These are phyloP conservation scores for Turnera subulata DNA, from an alignment of 345 rosid species.

Conservation along the genomic window DNA sequence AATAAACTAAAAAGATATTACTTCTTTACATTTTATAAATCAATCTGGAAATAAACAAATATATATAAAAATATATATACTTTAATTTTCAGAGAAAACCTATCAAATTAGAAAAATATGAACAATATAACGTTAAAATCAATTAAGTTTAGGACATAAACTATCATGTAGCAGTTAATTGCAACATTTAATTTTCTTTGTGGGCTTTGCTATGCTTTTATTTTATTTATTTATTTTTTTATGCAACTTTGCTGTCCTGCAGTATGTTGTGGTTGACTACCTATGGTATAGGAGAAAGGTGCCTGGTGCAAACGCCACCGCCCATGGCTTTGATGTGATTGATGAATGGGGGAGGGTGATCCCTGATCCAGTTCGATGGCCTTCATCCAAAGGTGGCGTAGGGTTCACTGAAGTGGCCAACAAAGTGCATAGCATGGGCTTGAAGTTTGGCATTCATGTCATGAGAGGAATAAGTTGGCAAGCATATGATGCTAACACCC, in stretches of 20 bases:
- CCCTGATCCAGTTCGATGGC: conserved; percentile 87
- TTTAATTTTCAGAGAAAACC: too few species aligned
- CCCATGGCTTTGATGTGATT: conserved; percentile 84
- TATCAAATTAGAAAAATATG: too few species aligned
- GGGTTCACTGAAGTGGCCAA: conserved; percentile 76
- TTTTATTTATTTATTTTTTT: too few species aligned
- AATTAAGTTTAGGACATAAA: too few species aligned
- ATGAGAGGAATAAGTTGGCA: conserved; percentile 95
- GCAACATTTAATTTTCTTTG: too few species aligned
- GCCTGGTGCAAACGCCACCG: conserved; percentile 61
- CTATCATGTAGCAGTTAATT: too few species aligned
- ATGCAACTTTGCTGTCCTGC: conserved; percentile 9
- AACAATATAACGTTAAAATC: too few species aligned
- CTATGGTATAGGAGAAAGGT: conserved; percentile 91
- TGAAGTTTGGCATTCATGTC: conserved; percentile 92
- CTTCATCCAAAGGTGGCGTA: conserved; percentile 71
- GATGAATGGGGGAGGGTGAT: conserved; percentile 91
- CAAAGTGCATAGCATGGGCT: conserved; percentile 77
- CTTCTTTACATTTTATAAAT: too few species aligned
- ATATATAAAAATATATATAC: too few species aligned
- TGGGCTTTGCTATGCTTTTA: too few species aligned
- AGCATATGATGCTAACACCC: conserved; percentile 76
- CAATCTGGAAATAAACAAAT: too few species aligned
- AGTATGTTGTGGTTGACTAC: conserved; percentile 96
- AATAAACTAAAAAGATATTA: too few species aligned